Percentiles rank a stretch among this genome's conserved stretches.
These are phyloP conservation scores for Byssochlamys sp. DNA, from an alignment of 2,329 filamentous ascomycete species.

Conservation along the genomic window DNA sequence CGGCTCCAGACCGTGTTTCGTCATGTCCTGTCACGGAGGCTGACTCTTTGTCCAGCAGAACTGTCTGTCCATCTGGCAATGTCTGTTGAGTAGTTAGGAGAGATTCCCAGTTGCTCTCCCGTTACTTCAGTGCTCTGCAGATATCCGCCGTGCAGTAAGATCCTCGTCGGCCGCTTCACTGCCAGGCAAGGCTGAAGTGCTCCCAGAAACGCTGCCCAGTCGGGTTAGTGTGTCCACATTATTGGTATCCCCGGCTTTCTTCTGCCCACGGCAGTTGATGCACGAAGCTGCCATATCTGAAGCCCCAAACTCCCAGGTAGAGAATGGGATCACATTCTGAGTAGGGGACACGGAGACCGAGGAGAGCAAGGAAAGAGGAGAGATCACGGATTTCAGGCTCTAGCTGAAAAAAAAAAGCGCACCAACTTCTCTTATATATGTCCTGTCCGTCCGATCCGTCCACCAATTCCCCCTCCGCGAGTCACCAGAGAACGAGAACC, in stretches of 20 bases:
- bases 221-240: conserved; percentile 12
- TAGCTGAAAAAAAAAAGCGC: not conserved
- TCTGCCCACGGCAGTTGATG: conserved; percentile 1
- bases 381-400: not conserved
- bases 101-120: not conserved
- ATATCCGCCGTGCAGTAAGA: not conserved
- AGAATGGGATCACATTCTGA: not conserved
- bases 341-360: not conserved
- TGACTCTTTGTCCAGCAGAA: not conserved
- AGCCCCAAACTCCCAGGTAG: not conserved
- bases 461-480: not conserved
- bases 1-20: not conserved
- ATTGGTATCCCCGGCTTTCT: not conserved
- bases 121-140: not conserved
- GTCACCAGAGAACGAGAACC: conserved; percentile 1
- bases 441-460: not conserved
- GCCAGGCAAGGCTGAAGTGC: not conserved
- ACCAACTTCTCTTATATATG: not conserved
- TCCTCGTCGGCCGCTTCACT: not conserved
- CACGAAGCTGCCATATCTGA: not conserved
- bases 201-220: conserved; percentile 8
- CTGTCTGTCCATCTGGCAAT: not conserved
- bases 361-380: not conserved
- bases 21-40: not conserved
- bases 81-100: not conserved